These are phyloP conservation scores for Nelumbo lutea DNA, from an alignment of 164 flowering plant species.

Conservation along the genomic window DNA sequence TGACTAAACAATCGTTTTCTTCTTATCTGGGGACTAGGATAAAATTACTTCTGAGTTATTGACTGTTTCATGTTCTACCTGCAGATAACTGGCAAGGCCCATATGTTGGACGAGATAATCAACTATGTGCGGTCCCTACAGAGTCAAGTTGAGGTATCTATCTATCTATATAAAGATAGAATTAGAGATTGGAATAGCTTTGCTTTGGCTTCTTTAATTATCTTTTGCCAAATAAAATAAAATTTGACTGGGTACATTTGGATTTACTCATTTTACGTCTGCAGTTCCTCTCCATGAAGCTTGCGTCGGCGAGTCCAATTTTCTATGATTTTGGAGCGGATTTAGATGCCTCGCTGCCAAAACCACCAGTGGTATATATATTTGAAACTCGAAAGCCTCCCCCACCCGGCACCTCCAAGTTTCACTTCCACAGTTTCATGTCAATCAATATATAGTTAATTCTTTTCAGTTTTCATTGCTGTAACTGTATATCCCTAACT, in stretches of 20 bases:
- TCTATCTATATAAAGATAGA: not conserved
- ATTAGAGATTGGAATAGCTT: not conserved
- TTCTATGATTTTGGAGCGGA: conserved; percentile 59
- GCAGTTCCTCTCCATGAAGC: conserved; percentile 93
- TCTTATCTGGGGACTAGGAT: no score
- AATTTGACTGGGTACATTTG: not conserved
- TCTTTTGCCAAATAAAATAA: not conserved
- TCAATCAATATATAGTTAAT: not conserved
- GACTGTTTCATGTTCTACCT: conserved; percentile 27
- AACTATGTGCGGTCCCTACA: conserved; percentile 87
- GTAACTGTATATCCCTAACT: conserved; percentile 9
- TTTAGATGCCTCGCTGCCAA: conserved; percentile 34
- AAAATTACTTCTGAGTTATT: not conserved
- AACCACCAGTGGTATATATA: conserved; percentile 18
- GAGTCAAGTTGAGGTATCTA: conserved; percentile 81
- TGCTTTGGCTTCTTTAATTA: not conserved
- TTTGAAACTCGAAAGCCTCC: not conserved
- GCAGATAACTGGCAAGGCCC: conserved; percentile 88
- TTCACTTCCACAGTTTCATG: not conserved
- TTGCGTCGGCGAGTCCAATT: conserved; percentile 70
- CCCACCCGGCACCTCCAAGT: no score
- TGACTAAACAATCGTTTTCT: not conserved
- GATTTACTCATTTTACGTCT: not conserved
- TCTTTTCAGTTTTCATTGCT: not conserved
- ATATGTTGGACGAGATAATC: conserved; percentile 81